phyloP scores from a whole-genome alignment of 768 basidiomycete species.

The Amanita muscaria region DNA sequence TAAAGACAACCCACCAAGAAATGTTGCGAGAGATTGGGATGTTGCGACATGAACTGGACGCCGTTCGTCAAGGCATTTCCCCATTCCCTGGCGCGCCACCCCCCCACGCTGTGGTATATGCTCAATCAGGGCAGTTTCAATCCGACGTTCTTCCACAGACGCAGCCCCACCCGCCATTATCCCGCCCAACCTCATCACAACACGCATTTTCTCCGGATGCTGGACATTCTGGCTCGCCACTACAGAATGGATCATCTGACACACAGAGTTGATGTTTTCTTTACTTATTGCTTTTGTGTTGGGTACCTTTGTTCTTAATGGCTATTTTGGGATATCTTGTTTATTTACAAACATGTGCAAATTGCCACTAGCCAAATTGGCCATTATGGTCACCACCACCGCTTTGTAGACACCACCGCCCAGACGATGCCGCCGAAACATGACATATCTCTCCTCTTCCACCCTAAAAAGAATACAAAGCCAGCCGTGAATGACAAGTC shows the following conservation, averaged over 20 bases:
- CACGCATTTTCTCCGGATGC: slow-evolving; percentile 40
- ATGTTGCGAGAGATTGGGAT: slow-evolving; percentile 74
- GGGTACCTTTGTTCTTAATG: slow-evolving; percentile 7
- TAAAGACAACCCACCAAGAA: slow-evolving; percentile 72
- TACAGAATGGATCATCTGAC: slow-evolving; percentile 36
- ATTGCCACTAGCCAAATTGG: neutral
- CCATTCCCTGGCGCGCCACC: slow-evolving; percentile 42
- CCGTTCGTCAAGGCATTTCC: slow-evolving; percentile 49
- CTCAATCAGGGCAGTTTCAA: slow-evolving; percentile 38
- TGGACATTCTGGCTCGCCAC: slow-evolving; percentile 23
- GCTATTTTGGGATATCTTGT: slow-evolving; percentile 7
- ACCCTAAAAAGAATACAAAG: slow-evolving; percentile 54
- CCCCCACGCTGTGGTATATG: slow-evolving; percentile 39
- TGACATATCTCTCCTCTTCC: slow-evolving; percentile 45
- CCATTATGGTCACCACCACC: neutral
- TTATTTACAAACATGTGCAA: slow-evolving; percentile 7
- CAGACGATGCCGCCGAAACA: slow-evolving; percentile 34
- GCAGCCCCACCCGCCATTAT: slow-evolving; percentile 28
- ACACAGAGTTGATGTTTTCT: slow-evolving; percentile 14
- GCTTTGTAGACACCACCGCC: neutral
- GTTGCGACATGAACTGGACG: slow-evolving; percentile 66
- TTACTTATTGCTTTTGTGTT: slow-evolving; percentile 6
- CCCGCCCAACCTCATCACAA: slow-evolving; percentile 57
- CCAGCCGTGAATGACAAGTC: slow-evolving; percentile 21
- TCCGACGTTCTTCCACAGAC: slow-evolving; percentile 30